phyloP scores from a whole-genome alignment of 768 basidiomycete genomes.

The Xerocomellus amylosporus region DNA sequence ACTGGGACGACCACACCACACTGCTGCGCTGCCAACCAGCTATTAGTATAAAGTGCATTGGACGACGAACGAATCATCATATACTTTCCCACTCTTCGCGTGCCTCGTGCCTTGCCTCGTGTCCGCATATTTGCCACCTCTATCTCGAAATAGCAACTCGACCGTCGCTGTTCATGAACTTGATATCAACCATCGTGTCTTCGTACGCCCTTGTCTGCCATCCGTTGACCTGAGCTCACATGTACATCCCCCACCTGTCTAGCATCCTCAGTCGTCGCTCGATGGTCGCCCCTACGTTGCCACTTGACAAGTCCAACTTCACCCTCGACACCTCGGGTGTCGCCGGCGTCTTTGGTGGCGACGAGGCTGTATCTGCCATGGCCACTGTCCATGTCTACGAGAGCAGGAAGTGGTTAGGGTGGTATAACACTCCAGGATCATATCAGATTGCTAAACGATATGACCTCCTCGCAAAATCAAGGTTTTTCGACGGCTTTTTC shows the following conservation, averaged over 20 bases:
- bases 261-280: constrained; percentile 17
- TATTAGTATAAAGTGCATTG: background rate
- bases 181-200: background rate
- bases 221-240: constrained; percentile 10
- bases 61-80: background rate
- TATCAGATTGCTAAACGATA: constrained; percentile 36
- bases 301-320: constrained; percentile 22
- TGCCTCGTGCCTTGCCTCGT: background rate
- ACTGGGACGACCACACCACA: no score
- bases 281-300: constrained; percentile 7
- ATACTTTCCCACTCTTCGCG: background rate
- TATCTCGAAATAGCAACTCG: constrained; percentile 6
- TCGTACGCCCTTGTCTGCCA: constrained; percentile 6
- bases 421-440: constrained; percentile 40
- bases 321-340: constrained; percentile 34
- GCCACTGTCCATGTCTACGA: constrained; percentile 36
- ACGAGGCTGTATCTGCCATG: constrained; percentile 39
- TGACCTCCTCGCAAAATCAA: constrained; percentile 32
- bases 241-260: constrained; percentile 20
- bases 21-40: no score
- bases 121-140: no score
- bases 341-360: constrained; percentile 38
- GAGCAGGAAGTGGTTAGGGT: constrained; percentile 35
- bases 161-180: background rate
- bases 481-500: constrained; percentile 34